Evolutionary conservation across 306 rosid genomes (phyloP), one percentile per base, ranked within the genome.

Genomic region (Vigna trinervia): DNA sequence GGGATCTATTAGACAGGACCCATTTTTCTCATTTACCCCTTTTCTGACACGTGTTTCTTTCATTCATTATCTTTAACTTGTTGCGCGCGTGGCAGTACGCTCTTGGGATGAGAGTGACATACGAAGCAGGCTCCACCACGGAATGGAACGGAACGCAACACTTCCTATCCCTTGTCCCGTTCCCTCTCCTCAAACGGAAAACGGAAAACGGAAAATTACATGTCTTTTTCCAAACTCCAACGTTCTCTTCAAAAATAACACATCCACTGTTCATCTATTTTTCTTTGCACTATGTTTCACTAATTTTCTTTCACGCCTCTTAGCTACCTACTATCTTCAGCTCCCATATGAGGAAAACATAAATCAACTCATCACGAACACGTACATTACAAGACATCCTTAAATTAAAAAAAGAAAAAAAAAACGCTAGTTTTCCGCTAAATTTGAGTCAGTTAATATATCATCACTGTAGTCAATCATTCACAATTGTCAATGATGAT

Each of bases 1-100:
- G 89, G 91, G 90, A 90, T 86, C 87, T 90, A 61, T 65, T 82
- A 83, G 92, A 88, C 91, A 86, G 90, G 82, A 53, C 84, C 92
- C 87, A 82, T 85, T n/a, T 72, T 69, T 39, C 28, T 47, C 9
- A 75, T 17, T 9, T 23, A 20, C 62, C 66, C 39, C 51, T 48
- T 74, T 45, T 32, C 8, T 64, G 74, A 74, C 71, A 74, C 77
- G 77, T 46, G 68, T 61, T 48, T 2, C 39, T 76, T 68, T 23
- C 30, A 26, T 79, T 68, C 1, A 74, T 71, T 53, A 23, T 9
- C 41, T 39, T 67, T 46, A 39, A 17, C 82, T 50, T 67, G 20
- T 50, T 59, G 7, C 10, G 82, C 73, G 73, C 78, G 62, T 86
- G 65, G 2, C 1, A 0, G 1, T 60, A 69, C 66, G 63, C 76